Conservation (phyloP, 345 rosid genomes). For the Eucalyptus curtisii region DNA sequence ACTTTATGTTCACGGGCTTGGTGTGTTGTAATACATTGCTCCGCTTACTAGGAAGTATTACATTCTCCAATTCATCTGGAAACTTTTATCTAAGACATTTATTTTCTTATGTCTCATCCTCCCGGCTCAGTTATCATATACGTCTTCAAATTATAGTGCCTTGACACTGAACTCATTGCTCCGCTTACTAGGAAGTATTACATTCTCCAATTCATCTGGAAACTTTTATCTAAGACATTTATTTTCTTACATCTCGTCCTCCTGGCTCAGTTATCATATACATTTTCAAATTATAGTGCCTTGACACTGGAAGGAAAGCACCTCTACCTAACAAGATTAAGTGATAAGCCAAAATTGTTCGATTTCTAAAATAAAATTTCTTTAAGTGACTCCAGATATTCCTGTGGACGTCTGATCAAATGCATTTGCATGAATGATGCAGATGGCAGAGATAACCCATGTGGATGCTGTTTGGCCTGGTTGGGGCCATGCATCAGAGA, state of each 20-base stretch:
- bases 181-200: neutral
- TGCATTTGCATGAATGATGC: neutral
- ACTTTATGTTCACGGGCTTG: neutral
- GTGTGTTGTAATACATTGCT: neutral
- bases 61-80: neutral
- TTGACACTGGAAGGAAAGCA: neutral
- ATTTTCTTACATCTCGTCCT: neutral
- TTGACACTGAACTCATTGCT: no score
- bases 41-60: neutral
- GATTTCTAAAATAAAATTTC: neutral
- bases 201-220: neutral
- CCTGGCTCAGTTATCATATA: neutral
- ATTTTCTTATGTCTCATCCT: neutral
- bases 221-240: neutral
- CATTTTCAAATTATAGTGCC: neutral
- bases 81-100: neutral
- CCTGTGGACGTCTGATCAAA: neutral
- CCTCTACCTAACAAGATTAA: neutral
- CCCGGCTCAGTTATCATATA: neutral
- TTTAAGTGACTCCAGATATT: neutral
- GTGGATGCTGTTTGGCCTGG: slow-evolving; percentile 99
- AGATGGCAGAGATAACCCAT: slow-evolving; percentile 97
- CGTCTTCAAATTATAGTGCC: neutral
- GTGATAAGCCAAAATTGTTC: neutral
- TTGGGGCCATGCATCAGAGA: slow-evolving; percentile 99